Conservation (phyloP, 768 basidiomycete genomes). For the Pisolithus sp. region DNA sequence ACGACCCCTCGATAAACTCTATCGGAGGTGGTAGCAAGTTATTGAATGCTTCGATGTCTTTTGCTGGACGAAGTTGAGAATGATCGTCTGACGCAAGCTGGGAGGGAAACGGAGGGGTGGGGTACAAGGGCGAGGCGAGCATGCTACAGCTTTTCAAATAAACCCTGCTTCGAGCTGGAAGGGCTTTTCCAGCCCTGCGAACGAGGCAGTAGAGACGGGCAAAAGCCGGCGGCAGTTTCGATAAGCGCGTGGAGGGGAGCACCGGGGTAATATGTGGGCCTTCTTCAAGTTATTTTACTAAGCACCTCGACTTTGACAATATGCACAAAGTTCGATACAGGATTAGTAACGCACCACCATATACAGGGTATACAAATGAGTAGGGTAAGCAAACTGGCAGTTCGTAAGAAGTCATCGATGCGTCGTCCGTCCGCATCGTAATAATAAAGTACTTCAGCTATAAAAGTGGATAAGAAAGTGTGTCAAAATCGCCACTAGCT, state of each 20-base stretch:
- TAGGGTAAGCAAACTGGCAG: not conserved
- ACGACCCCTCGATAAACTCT: constrained; percentile 82
- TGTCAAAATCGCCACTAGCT: not conserved
- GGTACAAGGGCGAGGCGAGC: constrained; percentile 63
- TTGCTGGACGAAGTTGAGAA: constrained; percentile 56
- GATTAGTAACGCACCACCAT: not conserved
- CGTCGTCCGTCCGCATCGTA: too few relatives aligned
- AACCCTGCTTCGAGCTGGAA: constrained; percentile 2
- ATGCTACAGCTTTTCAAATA: constrained; percentile 34
- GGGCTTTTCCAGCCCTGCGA: constrained; percentile 3
- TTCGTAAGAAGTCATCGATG: not conserved
- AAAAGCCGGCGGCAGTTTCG: constrained; percentile 10
- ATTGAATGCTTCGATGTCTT: constrained; percentile 70
- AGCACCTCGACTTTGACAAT: too few relatives aligned
- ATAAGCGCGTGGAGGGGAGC: constrained; percentile 2
- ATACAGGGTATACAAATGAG: not conserved
- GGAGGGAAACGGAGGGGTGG: constrained; percentile 44
- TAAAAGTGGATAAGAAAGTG: too few relatives aligned
- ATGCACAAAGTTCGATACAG: not conserved
- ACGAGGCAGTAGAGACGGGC: constrained; percentile 9
- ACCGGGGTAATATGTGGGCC: not conserved
- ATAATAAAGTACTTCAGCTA: too few relatives aligned
- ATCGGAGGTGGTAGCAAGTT: constrained; percentile 73
- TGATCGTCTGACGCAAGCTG: constrained; percentile 46
- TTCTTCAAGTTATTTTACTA: too few relatives aligned